A percentile compares a stretch with the other conserved stretches of the same genome.
Evolutionary conservation across 139 green algal species (phyloP).

Genomic region (Chlamydomonas applanata): DNA sequence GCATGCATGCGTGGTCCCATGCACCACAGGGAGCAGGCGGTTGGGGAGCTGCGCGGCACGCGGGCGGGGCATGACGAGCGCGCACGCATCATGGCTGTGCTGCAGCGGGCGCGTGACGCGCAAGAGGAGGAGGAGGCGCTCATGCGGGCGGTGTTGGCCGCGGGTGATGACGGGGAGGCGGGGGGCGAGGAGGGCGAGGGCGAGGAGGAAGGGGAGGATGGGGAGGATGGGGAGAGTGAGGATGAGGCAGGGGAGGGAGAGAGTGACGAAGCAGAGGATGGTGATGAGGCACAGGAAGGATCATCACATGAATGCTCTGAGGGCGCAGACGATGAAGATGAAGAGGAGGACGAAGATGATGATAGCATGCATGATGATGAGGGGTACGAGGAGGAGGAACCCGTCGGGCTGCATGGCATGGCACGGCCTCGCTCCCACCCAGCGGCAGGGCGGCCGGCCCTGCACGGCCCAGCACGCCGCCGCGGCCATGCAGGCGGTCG

Average conservation of each 20-base stretch:
- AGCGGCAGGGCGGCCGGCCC: too few species aligned
- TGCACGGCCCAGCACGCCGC: too few species aligned
- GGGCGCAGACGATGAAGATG: too few species aligned
- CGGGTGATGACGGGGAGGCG: not conserved
- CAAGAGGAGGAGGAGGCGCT: conserved; percentile 24
- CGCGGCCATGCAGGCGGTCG: too few species aligned
- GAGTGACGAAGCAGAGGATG: not conserved
- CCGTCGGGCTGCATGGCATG: too few species aligned
- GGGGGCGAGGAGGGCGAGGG: not conserved
- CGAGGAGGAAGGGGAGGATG: not conserved
- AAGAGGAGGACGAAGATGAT: too few species aligned
- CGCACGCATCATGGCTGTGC: conserved; percentile 54
- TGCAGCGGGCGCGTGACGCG: conserved; percentile 50
- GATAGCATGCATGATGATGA: too few species aligned
- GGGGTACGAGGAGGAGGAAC: too few species aligned
- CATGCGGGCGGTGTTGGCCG: not conserved
- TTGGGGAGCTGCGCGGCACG: conserved; percentile 41
- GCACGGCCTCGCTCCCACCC: too few species aligned
- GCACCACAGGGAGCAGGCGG: conserved; percentile 60
- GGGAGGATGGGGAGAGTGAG: conserved; percentile 1
- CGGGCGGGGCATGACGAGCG: conserved; percentile 37
- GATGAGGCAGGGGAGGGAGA: not conserved
- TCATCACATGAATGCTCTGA: not conserved
- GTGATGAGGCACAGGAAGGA: not conserved
- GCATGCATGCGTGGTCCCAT: too few species aligned